These are phyloP conservation scores for Puccinia brachypodii DNA, from an alignment of 1,284 basidiomycete species.

Conservation along the genomic window DNA sequence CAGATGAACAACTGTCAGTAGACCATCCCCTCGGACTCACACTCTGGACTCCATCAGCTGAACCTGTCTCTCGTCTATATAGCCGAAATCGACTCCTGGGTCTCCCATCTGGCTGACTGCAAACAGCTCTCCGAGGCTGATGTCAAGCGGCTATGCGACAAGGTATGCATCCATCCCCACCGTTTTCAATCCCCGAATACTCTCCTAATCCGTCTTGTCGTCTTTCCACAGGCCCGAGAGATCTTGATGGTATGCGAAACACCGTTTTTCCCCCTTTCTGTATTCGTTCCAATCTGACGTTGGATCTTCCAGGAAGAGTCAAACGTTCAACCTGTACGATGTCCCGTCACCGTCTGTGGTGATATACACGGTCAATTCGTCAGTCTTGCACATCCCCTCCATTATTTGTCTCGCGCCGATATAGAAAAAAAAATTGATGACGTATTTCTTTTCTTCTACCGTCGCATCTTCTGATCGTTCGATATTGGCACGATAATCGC, in stretches of 20 bases:
- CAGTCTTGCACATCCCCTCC: conserved; percentile 60
- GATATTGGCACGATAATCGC: not conserved
- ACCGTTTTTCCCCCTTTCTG: not conserved
- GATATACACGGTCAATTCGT: conserved; percentile 99
- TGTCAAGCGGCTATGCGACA: conserved; percentile 98
- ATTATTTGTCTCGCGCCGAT: not conserved
- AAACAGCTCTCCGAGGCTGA: conserved; percentile 95
- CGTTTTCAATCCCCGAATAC: not conserved
- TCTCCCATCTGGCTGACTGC: conserved; percentile 94
- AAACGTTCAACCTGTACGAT: conserved; percentile 95
- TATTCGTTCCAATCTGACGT: not conserved
- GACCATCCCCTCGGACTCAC: not conserved
- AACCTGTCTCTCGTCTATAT: not conserved
- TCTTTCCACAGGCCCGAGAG: conserved; percentile 49
- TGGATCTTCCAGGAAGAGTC: conserved; percentile 66
- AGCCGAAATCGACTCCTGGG: conserved; percentile 81
- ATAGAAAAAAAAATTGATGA: too few relatives aligned
- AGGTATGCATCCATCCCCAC: conserved; percentile 63
- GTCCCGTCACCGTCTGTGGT: conserved; percentile 94
- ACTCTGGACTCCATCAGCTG: not conserved
- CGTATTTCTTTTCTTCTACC: not conserved
- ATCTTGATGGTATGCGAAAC: conserved; percentile 42
- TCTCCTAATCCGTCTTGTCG: conserved; percentile 43
- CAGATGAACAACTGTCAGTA: conserved; percentile 32
- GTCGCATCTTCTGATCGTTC: not conserved